Evolutionary conservation across 805 yeast species (phyloP).

Genomic region (Helenozyma baotianmanensis): DNA sequence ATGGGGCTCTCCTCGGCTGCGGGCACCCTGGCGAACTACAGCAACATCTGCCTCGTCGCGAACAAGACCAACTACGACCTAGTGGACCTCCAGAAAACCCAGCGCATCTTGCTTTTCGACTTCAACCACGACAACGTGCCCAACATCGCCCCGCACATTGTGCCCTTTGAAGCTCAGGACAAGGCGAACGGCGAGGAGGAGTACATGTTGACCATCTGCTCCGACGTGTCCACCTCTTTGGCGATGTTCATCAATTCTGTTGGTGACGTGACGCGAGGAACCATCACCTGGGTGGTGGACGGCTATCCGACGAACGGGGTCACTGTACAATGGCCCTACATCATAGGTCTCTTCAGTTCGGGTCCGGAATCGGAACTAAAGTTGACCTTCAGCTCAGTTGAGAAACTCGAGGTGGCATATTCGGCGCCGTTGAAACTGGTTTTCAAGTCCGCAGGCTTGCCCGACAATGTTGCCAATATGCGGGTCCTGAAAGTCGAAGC

Average conservation of each 20-base stretch:
- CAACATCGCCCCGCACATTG: conserved; percentile 7
- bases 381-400: conserved; percentile 23
- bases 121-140: conserved; percentile 14
- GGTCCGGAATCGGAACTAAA: conserved; percentile 3
- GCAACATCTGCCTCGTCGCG: conserved; percentile 31
- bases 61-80: conserved; percentile 31
- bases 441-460: too few species aligned
- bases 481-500: background rate
- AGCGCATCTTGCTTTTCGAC: conserved; percentile 34
- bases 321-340: conserved; percentile 34
- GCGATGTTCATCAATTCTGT: conserved; percentile 36
- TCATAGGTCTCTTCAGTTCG: conserved; percentile 23
- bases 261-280: conserved; percentile 41
- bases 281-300: conserved; percentile 31
- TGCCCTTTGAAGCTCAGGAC: conserved; percentile 14
- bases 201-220: conserved; percentile 29
- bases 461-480: too few species aligned
- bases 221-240: conserved; percentile 31
- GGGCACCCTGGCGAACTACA: conserved; percentile 22
- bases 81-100: conserved; percentile 29
- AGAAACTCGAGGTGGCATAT: conserved; percentile 16
- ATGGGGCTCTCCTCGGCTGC: conserved; percentile 26
- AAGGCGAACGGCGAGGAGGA: conserved; percentile 19
- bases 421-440: too few species aligned
- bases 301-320: conserved; percentile 36